These are phyloP conservation scores for Vicia sativa DNA, from an alignment of 306 rosid genomes.

Conservation along the genomic window DNA sequence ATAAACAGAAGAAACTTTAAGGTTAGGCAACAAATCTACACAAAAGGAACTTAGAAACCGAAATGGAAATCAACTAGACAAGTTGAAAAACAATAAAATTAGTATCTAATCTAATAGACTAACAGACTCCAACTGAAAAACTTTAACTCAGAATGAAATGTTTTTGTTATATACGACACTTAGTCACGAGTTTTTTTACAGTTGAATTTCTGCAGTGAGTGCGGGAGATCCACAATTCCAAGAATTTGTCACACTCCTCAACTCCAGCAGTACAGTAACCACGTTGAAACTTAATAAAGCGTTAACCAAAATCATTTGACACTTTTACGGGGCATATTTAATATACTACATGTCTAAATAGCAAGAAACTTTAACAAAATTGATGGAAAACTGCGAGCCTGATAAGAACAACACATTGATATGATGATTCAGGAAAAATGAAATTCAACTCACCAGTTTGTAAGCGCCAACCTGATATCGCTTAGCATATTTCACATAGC, in stretches of 20 bases:
- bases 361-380: conserved; percentile 8
- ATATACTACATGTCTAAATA: conserved; percentile 16
- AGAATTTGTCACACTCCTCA: background rate
- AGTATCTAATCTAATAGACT: background rate
- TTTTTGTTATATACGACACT: background rate
- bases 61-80: background rate
- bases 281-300: background rate
- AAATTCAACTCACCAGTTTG: conserved; percentile 36
- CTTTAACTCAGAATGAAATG: background rate
- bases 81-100: conserved; percentile 7
- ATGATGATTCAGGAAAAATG: conserved; percentile 15
- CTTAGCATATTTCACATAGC: conserved; percentile 33
- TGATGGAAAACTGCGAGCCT: conserved; percentile 1
- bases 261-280: conserved; percentile 17
- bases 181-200: background rate
- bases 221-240: conserved; percentile 1
- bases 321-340: conserved; percentile 3
- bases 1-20: background rate
- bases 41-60: conserved; percentile 4
- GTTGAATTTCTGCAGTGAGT: background rate
- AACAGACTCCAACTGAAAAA: background rate
- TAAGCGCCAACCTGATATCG: background rate
- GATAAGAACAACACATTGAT: conserved; percentile 24
- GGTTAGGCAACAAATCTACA: conserved; percentile 12
- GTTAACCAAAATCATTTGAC: conserved; percentile 19